phyloP scores from a whole-genome alignment of 495 filamentous ascomycete genomes.

The Geoglossum glabrum region DNA sequence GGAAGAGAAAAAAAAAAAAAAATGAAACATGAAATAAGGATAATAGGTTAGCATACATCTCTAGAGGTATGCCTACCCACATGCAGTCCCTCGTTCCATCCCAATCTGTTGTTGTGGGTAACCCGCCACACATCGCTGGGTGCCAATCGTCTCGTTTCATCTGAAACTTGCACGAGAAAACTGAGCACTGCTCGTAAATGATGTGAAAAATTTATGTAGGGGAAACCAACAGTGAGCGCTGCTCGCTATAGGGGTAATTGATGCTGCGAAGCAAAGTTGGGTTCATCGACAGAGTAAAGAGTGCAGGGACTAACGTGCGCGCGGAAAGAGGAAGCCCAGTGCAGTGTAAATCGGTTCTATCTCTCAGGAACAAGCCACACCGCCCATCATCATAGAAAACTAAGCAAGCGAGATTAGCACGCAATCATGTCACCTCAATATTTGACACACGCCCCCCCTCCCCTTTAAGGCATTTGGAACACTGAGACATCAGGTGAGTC shows the following conservation, averaged over 20 bases:
- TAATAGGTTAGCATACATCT: too few species aligned
- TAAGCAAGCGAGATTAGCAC: neutral
- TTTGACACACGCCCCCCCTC: neutral
- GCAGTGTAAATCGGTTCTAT: neutral
- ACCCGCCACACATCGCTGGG: neutral
- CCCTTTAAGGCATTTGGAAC: neutral
- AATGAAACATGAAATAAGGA: neutral
- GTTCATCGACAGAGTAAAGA: neutral
- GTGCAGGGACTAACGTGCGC: neutral
- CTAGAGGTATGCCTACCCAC: neutral
- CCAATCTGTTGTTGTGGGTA: neutral
- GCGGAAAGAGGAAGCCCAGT: neutral
- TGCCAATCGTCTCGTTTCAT: neutral
- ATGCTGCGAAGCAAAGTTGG: neutral
- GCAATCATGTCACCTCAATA: neutral
- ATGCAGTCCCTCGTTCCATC: neutral
- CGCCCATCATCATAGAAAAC: neutral
- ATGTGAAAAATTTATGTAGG: neutral
- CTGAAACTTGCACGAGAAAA: neutral
- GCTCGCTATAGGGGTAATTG: neutral
- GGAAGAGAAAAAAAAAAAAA: too few species aligned
- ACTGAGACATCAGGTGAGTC: neutral
- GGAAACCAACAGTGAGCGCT: neutral
- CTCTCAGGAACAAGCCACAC: neutral
- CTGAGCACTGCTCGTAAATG: neutral